These are phyloP conservation scores for Zygoascus sp. DNA, from an alignment of 1,139 yeast species.

Conservation along the genomic window DNA sequence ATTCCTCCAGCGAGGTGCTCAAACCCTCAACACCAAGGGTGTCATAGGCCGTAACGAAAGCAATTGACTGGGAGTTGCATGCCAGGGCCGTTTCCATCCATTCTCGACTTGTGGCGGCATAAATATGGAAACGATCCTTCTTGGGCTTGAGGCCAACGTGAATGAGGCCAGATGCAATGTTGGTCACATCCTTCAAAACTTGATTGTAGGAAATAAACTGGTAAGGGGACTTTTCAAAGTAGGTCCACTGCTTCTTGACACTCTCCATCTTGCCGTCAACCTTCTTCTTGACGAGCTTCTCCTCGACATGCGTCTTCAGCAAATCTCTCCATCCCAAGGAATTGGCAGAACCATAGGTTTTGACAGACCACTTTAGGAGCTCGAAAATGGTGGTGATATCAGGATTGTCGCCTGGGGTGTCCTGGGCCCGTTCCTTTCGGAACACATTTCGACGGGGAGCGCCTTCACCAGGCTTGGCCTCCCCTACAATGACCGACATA, in stretches of 20 bases:
- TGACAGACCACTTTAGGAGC: constrained; percentile 59
- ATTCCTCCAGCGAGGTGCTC: constrained; percentile 78
- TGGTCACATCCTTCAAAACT: constrained; percentile 46
- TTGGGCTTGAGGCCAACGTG: constrained; percentile 71
- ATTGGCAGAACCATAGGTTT: constrained; percentile 48
- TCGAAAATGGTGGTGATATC: constrained; percentile 60
- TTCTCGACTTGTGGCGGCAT: constrained; percentile 73
- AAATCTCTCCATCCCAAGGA: constrained; percentile 83
- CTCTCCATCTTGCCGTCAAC: constrained; percentile 69
- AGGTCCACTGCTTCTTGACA: constrained; percentile 84
- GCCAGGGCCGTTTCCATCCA: constrained; percentile 92
- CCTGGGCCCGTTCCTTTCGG: constrained; percentile 48
- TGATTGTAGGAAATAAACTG: constrained; percentile 59
- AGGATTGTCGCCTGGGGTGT: constrained; percentile 33
- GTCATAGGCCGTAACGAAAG: constrained; percentile 95
- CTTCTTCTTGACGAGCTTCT: constrained; percentile 66
- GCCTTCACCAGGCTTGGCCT: constrained; percentile 79
- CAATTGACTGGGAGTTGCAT: constrained; percentile 68
- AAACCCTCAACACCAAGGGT: constrained; percentile 91
- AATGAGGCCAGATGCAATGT: constrained; percentile 70
- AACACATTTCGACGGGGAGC: constrained; percentile 79
- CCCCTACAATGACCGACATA: constrained; percentile 65
- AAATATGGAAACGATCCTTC: constrained; percentile 68
- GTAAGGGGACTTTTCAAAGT: constrained; percentile 74
- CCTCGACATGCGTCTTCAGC: constrained; percentile 68